Percentiles rank a stretch among this genome's conserved stretches.
phyloP scores from a whole-genome alignment of 495 filamentous ascomycete species.

The Massariosphaeria phaeospora region DNA sequence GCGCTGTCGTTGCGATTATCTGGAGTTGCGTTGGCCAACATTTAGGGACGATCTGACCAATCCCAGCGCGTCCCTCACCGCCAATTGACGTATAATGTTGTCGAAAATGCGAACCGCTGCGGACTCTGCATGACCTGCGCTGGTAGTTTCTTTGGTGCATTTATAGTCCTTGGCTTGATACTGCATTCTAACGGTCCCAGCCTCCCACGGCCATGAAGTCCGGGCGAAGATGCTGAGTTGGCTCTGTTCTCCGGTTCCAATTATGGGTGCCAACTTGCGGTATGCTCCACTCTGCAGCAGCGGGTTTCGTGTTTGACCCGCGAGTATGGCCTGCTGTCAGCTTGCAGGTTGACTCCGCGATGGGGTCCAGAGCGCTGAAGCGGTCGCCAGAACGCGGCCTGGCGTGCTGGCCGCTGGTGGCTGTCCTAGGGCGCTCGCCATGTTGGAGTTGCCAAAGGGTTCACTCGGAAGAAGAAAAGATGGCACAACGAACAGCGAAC shows the following conservation, averaged over 20 bases:
- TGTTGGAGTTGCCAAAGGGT: neutral
- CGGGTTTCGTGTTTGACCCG: constrained; percentile 8
- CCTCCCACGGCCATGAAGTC: too few relatives aligned
- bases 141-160: too few relatives aligned
- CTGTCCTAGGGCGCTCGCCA: neutral
- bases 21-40: neutral
- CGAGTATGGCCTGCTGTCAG: too few relatives aligned
- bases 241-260: too few relatives aligned
- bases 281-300: too few relatives aligned
- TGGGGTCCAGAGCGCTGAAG: constrained; percentile 9
- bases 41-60: constrained; percentile 14
- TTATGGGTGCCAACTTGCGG: too few relatives aligned
- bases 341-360: neutral
- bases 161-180: too few relatives aligned
- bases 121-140: too few relatives aligned
- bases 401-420: constrained; percentile 12
- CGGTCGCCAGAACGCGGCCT: constrained; percentile 13
- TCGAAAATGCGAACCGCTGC: constrained; percentile 35
- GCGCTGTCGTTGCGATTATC: neutral
- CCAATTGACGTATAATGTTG: constrained; percentile 32
- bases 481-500: neutral
- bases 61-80: constrained; percentile 22
- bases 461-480: constrained; percentile 19
- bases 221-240: too few relatives aligned
- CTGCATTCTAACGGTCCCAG: too few relatives aligned